Evolutionary conservation across 2,329 filamentous ascomycete species (phyloP), one percentile per base, ranked within the genome.

Genomic region (Fusarium napiforme): DNA sequence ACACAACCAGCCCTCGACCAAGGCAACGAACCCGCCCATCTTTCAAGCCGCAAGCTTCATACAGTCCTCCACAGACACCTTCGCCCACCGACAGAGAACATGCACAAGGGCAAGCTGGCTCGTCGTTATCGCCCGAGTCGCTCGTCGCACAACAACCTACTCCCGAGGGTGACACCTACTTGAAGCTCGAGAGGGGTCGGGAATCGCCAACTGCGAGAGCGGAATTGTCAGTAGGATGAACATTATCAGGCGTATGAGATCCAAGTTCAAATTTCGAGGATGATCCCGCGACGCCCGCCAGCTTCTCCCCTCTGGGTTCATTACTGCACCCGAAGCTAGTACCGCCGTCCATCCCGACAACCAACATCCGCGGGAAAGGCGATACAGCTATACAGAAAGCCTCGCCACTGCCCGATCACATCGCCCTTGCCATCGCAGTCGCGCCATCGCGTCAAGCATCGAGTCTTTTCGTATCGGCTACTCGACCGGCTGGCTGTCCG

Each of bases 211-310:
- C 1, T 21, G 5, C 49, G 4, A 18, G 2, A 52, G 12, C 11
- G 4, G 47, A 50, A 34, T 36, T 52, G 9, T 21, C 32, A 37
- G 5, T 32, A 6, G 49, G 49, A 26, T 52, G 49, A 52, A 4
- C 0, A 5, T 21, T 21, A 0, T 15, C 9, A 18, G 30, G 5
- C 0, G 3, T 19, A 15, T 5, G 2, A 37, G 32, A 52, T 26
- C 30, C 7, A 0, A 52, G 0, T 26, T 14, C 3, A 15, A 15
- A 1, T 7, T 0, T 15, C 6, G n/a, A 36, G n/a, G 16, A 36
- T 52, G 3, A 36, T 26, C 3, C 32, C 0, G 7, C 11, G n/a
- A 21, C 16, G 6, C n/a, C 19, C 8, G 14, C 32, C 30, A 0
- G 19, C n/a, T 19, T 23, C 1, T 52, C 18, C 30, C n/a, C 2